phyloP scores from a whole-genome alignment of 2,329 filamentous ascomycete genomes.

The Simplicillium sp. region DNA sequence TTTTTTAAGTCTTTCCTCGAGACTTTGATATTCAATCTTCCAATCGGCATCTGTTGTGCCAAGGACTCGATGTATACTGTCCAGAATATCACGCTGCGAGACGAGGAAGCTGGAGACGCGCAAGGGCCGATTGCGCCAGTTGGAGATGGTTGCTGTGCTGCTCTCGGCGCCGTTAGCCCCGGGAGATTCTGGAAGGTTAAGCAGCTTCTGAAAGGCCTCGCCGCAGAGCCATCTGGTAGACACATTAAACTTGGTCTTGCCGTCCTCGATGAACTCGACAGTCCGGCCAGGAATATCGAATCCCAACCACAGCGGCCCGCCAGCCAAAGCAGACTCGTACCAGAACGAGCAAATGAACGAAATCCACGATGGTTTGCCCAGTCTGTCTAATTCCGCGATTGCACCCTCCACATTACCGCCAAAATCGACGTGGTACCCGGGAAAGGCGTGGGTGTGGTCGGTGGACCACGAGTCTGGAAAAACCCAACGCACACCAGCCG shows the following conservation, averaged over 20 bases:
- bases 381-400: neutral
- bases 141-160: neutral
- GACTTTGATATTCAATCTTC: conserved; percentile 20
- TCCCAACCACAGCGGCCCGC: conserved; percentile 24
- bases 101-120: conserved; percentile 47
- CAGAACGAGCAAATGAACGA: conserved; percentile 34
- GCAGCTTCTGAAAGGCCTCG: conserved; percentile 15
- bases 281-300: conserved; percentile 30
- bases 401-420: neutral
- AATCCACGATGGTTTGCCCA: conserved; percentile 14
- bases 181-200: conserved; percentile 11
- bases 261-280: conserved; percentile 37
- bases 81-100: conserved; percentile 56
- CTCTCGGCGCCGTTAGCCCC: no score
- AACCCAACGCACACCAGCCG: conserved; percentile 34
- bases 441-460: conserved; percentile 21
- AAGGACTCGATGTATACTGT: conserved; percentile 47
- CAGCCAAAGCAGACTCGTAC: conserved; percentile 40
- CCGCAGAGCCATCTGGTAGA: conserved; percentile 44
- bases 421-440: no score
- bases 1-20: neutral
- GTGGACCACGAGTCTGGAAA: conserved; percentile 32
- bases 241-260: conserved; percentile 38
- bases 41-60: conserved; percentile 49
- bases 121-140: conserved; percentile 30